Conservation (phyloP, 139 green algal species). For the Microglena sp. region DNA sequence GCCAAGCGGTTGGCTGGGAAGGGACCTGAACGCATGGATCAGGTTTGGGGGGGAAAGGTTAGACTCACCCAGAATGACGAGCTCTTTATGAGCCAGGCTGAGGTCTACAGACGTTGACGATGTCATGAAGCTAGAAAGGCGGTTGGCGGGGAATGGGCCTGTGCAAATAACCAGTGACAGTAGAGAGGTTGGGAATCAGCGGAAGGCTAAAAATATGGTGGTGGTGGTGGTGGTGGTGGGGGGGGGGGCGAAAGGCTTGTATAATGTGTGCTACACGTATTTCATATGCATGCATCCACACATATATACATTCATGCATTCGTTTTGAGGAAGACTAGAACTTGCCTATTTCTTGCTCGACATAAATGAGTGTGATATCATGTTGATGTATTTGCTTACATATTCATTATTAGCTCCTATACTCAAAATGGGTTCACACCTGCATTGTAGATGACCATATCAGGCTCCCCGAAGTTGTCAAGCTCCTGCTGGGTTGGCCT, state of each 20-base stretch:
- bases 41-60: too few species aligned
- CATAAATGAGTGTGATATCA: too few species aligned
- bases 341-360: slow-evolving; percentile 77
- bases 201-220: too few species aligned
- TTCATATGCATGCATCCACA: not conserved
- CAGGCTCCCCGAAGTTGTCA: slow-evolving; percentile 62
- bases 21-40: too few species aligned
- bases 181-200: too few species aligned
- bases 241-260: not conserved
- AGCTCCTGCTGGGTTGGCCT: slow-evolving; percentile 71
- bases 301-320: slow-evolving; percentile 75
- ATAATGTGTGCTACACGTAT: not conserved
- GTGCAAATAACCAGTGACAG: too few species aligned
- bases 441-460: slow-evolving; percentile 31
- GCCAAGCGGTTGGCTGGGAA: slow-evolving; percentile 21
- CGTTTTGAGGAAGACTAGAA: slow-evolving; percentile 60
- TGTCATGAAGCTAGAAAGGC: slow-evolving; percentile 55
- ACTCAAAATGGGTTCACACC: too few species aligned
- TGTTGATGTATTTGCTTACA: too few species aligned
- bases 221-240: too few species aligned
- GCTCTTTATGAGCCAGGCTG: slow-evolving; percentile 61
- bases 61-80: slow-evolving; percentile 58
- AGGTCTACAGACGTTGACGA: slow-evolving; percentile 78
- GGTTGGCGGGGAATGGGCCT: slow-evolving; percentile 16
- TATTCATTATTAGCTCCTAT: too few species aligned